Base-by-base conservation (phyloP, 208 protist species). In the Trypanosomatidae sp. region DNA sequence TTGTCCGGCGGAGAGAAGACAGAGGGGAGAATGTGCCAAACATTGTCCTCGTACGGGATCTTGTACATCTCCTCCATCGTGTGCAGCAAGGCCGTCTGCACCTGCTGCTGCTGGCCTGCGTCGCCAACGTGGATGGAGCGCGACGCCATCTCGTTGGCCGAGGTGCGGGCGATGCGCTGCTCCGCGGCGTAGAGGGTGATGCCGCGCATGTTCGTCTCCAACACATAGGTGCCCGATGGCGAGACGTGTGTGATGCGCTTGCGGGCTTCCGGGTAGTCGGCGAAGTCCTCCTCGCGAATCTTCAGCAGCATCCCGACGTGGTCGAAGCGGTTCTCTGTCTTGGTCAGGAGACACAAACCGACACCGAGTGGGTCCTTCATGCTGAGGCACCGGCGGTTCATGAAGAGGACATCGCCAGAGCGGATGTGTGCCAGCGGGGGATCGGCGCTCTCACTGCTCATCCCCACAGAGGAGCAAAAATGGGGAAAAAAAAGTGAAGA, bases 281-380 rank as follows among this genome's bases (percentile, higher is more conserved):
- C 39, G 9, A 91, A 44, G 19, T 91, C 81, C n/a, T 86, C 71
- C 17, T 79, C 65, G 3, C 3, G 62, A 0, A 93, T 76, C 65
- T 93, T 91, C 43, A 96, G 59, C 1, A 96, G 49, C 83, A 96
- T 89, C 3, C 85, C 91, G 6, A 93, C 89, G 53, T 96, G 91
- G 62, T 96, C 91, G 67, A 91, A 96, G 19, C 79, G 76, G 53
- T 86, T 93, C 59, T 91, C 88, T 6, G 83, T 91, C 74, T 96
- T 96, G 15, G 82, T 83, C 2, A 93, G 77, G 30, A 90, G 77
- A 66, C 91, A 96, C 36, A 96, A 69, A 0, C 71, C 79, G 4
- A 89, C 83, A 8, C 75, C 81, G 1, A 96, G 68, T 0, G 85
- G 88, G 66, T 92, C 79, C 58, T 89, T 88, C 89, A 94, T 94